Evolutionary conservation across 2,329 filamentous ascomycete species (phyloP), one percentile per base, ranked within the genome.

Genomic region (Byssothecium circinans): DNA sequence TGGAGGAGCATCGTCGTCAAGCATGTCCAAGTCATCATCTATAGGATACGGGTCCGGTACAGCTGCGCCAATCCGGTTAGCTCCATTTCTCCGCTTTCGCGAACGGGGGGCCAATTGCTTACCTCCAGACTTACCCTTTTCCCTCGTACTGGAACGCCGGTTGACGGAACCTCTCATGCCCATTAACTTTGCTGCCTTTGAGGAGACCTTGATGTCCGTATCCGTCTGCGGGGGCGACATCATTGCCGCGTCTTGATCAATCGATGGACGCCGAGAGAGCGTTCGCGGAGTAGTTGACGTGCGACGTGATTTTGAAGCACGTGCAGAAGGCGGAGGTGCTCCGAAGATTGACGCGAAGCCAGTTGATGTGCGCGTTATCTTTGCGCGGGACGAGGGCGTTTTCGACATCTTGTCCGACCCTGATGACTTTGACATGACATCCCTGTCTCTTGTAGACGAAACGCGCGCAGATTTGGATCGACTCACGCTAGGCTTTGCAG

Each of bases 131-230:
- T 81, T 75, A 58, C 75, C 69, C 61, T 80, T 70, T 35, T 68
- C 64, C 50, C 57, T 62, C 3, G 60, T 67, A 45, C 62, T 69
- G 74, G 75, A 57, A 43, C 76, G 78, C 22, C 75, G 67, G 47
- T 69, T 72, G 51, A 69, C 49, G 2, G 67, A 59, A 15, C 61
- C 61, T 40, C 67, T 75, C 50, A 82, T 71, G 57, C 75, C 91
- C 83, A 94, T 83, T 43, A 92, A 72, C 70, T 85, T 91, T 25
- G 89, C 88, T 22, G 89, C 89, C 70, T 95, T 95, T 37, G 83
- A 80, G 7, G 85, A 80, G 64, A 89, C 80, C 42, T 82, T 81
- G 34, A 78, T 57, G 41, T 74, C 70, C 14, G 67, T 74, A 25
- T 87, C 82, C 23, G 91, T 89, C 2, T 86, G 83, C 8, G 88